phyloP scores from a whole-genome alignment of 345 rosid species.

The Camelina laxa region DNA sequence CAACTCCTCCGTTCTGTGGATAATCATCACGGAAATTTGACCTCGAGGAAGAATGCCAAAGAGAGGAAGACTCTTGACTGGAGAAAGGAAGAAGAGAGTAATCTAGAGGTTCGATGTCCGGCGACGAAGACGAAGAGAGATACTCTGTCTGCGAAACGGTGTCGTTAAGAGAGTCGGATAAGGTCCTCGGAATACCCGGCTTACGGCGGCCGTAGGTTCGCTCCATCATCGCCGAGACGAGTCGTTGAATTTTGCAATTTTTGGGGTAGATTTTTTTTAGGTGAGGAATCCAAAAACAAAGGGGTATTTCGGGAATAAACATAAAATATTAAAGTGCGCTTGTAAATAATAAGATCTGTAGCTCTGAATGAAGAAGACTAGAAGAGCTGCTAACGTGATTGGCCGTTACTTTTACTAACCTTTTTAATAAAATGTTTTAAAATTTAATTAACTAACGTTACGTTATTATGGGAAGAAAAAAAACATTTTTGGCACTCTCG shows the following conservation, averaged over 20 bases:
- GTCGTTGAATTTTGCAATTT: slow-evolving; percentile 28
- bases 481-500: too few species aligned
- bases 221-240: slow-evolving; percentile 63
- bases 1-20: slow-evolving; percentile 38
- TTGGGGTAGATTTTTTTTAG: slow-evolving; percentile 34
- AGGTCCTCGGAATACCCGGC: slow-evolving; percentile 54
- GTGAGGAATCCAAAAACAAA: slow-evolving; percentile 26
- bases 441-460: too few species aligned
- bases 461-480: too few species aligned
- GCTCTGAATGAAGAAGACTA: slow-evolving; percentile 21
- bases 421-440: too few species aligned
- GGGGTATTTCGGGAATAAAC: slow-evolving; percentile 34
- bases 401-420: slow-evolving; percentile 22
- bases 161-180: slow-evolving; percentile 57
- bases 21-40: slow-evolving; percentile 37
- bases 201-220: slow-evolving; percentile 95
- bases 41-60: slow-evolving; percentile 45
- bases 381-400: slow-evolving; percentile 22
- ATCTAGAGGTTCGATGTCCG: slow-evolving; percentile 52
- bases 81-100: slow-evolving; percentile 58
- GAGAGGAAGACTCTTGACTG: slow-evolving; percentile 77
- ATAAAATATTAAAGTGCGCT: neutral
- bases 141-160: slow-evolving; percentile 48
- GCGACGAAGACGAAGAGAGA: slow-evolving; percentile 62
- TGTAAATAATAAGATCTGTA: slow-evolving; percentile 28